These are phyloP conservation scores for Arabidopsis hybrid DNA, from an alignment of 441 rosid species.

Conservation along the genomic window DNA sequence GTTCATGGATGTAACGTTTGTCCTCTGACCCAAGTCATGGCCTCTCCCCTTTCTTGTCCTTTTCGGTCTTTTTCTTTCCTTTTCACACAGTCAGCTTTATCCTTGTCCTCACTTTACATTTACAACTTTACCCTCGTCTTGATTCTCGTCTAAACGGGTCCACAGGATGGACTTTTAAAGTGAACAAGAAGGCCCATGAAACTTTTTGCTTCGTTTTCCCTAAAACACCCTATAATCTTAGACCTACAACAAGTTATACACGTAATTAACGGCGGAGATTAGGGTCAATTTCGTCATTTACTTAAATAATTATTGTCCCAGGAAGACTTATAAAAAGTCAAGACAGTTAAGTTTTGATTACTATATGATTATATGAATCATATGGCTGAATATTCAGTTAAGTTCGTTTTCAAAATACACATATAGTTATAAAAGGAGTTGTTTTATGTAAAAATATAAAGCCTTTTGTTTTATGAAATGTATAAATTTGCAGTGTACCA, in stretches of 20 bases:
- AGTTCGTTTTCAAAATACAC: slow-evolving; percentile 35
- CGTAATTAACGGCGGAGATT: neutral
- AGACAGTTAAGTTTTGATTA: slow-evolving; percentile 31
- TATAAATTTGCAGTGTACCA: neutral
- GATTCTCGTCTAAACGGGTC: neutral
- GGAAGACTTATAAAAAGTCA: slow-evolving; percentile 31
- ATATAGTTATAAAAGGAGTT: neutral
- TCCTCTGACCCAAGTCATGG: slow-evolving; percentile 22
- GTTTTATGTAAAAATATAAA: neutral
- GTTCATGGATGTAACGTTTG: slow-evolving; percentile 41
- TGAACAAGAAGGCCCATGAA: slow-evolving; percentile 26
- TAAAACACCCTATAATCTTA: slow-evolving; percentile 26
- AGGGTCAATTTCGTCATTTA: slow-evolving; percentile 21
- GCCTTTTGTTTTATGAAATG: neutral
- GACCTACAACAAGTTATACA: slow-evolving; percentile 4
- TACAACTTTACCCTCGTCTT: slow-evolving; percentile 8
- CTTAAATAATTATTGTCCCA: slow-evolving; percentile 20
- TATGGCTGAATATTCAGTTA: slow-evolving; percentile 43
- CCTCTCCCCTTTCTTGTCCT: slow-evolving; percentile 5
- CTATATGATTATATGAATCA: slow-evolving; percentile 33
- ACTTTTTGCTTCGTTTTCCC: neutral
- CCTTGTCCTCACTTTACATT: slow-evolving; percentile 17
- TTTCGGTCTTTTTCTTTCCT: slow-evolving; percentile 35
- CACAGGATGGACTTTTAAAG: slow-evolving; percentile 14
- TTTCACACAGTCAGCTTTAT: slow-evolving; percentile 32